Percentiles rank a stretch among this genome's conserved stretches.
phyloP scores from a whole-genome alignment of 805 yeast genomes.

The Zygotorulaspora sp. region DNA sequence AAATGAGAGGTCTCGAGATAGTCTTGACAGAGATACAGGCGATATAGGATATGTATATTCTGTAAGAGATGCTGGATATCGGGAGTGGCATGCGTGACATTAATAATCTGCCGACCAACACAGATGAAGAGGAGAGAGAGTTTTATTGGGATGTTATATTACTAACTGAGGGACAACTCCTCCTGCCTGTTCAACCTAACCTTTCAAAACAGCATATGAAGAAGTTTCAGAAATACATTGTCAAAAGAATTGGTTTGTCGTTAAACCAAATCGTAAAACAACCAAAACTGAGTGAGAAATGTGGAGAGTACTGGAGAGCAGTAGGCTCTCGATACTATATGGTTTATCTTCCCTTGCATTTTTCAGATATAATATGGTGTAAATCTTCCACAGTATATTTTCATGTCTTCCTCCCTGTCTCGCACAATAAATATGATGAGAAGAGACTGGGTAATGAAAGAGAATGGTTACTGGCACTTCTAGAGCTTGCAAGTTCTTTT shows the following conservation, averaged over 20 bases:
- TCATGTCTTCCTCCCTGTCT: slow-evolving; percentile 23
- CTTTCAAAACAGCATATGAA: slow-evolving; percentile 5
- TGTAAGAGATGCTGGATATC: slow-evolving; percentile 21
- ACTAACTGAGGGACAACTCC: slow-evolving; percentile 27
- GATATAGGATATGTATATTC: slow-evolving; percentile 18
- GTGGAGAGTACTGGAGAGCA: slow-evolving; percentile 20
- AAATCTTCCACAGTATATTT: slow-evolving; percentile 19
- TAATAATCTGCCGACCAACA: slow-evolving; percentile 4
- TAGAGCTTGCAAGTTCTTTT: slow-evolving; percentile 25
- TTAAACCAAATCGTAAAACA: slow-evolving; percentile 10
- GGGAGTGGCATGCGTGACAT: slow-evolving; percentile 35
- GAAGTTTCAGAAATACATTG: slow-evolving; percentile 13
- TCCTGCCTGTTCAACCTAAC: slow-evolving; percentile 10
- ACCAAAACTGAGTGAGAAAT: neutral
- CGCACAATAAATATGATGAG: slow-evolving; percentile 3
- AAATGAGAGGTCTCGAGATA: slow-evolving; percentile 6
- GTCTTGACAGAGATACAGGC: slow-evolving; percentile 1
- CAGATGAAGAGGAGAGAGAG: slow-evolving; percentile 16
- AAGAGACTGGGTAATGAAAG: slow-evolving; percentile 17
- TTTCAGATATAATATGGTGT: slow-evolving; percentile 25
- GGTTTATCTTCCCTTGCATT: slow-evolving; percentile 26
- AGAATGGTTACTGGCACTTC: slow-evolving; percentile 28
- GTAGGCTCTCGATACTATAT: slow-evolving; percentile 25
- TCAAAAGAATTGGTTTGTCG: slow-evolving; percentile 15
- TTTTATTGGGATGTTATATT: slow-evolving; percentile 34